Evolutionary conservation across 2,329 filamentous ascomycete genomes (phyloP), one percentile per base, ranked within the genome.

Genomic region (Nemania abortiva): DNA sequence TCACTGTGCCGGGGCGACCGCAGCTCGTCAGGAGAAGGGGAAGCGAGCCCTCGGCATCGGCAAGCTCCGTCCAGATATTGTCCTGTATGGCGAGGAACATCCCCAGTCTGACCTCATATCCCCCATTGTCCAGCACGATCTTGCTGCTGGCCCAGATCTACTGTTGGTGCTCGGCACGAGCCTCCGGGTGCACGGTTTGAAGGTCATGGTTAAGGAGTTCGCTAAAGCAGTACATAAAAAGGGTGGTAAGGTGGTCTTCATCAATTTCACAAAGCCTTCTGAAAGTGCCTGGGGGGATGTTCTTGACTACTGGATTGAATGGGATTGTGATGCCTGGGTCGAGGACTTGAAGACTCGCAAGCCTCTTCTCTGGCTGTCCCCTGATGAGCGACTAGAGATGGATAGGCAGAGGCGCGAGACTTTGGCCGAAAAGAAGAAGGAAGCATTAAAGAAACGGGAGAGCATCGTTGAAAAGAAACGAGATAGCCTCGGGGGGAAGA

Each of bases 261-360:
- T 93, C 70, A 93, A 93, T 78, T 87, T 90, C 24, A 92, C 91
- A 1, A 91, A 91, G 74, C 90, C 91, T 0, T 85, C 91, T 0
- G 90, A 92, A 75, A 93, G 91, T 75, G 87, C 86, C 0, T 93
- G 91, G 91, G 88, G 90, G 0, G 90, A 92, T 63, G 82, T 92
- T 0, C 90, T 93, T 62, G 91, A 93, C 79, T 92, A 90, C 70
- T 92, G 90, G 88, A 85, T 93, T 0, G 85, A 91, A 70, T 92
- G 90, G 90, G 91, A 93, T 74, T 93, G 91, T 68, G 91, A 93
- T 73, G 88, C 88, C 3, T 93, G 91, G 91, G 90, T 93, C 0
- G 79, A 84, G 10, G 89, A 92, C 74, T 77, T 93, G 63, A 88
- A 86, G 69, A 79, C 81, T 59, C 86, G 87, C 62, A 85, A 90